Percentiles rank a stretch among this genome's conserved stretches.
Evolutionary conservation across 2,329 filamentous ascomycete genomes (phyloP).

Genomic region (Phaeosphaeria sp.): DNA sequence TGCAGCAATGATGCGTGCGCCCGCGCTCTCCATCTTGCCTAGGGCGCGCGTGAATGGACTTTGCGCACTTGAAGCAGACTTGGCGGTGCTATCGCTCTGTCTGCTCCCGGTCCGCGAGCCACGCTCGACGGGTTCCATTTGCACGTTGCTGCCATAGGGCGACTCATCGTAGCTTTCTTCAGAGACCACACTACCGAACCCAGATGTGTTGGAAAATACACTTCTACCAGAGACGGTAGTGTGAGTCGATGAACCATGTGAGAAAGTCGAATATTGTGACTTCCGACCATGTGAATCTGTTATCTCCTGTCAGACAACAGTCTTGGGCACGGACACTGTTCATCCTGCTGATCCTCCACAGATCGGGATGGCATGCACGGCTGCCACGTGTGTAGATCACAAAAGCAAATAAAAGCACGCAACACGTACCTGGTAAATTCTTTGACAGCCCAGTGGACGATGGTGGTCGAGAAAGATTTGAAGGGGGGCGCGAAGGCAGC

Average conservation of each 20-base stretch:
- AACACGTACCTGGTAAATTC: conserved; percentile 28
- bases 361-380: conserved; percentile 1
- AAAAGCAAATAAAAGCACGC: conserved; percentile 6
- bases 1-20: conserved; percentile 31
- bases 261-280: conserved; percentile 24
- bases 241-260: conserved; percentile 24
- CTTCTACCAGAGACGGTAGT: conserved; percentile 28
- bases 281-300: conserved; percentile 9
- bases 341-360: conserved; percentile 12
- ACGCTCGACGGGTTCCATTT: conserved; percentile 27
- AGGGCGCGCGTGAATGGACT: conserved; percentile 30
- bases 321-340: conserved; percentile 1
- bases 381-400: conserved; percentile 16
- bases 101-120: conserved; percentile 29
- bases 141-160: conserved; percentile 19
- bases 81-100: conserved; percentile 23
- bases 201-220: conserved; percentile 24
- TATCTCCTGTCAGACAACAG: conserved; percentile 8
- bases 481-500: conserved; percentile 25
- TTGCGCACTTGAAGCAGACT: conserved; percentile 19
- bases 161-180: conserved; percentile 19
- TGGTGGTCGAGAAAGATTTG: conserved; percentile 25
- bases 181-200: conserved; percentile 23
- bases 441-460: conserved; percentile 11
- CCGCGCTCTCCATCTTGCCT: conserved; percentile 34